Base-by-base conservation (phyloP, 371 early-diverging fungal genomes). In the Mortierella sp. region DNA sequence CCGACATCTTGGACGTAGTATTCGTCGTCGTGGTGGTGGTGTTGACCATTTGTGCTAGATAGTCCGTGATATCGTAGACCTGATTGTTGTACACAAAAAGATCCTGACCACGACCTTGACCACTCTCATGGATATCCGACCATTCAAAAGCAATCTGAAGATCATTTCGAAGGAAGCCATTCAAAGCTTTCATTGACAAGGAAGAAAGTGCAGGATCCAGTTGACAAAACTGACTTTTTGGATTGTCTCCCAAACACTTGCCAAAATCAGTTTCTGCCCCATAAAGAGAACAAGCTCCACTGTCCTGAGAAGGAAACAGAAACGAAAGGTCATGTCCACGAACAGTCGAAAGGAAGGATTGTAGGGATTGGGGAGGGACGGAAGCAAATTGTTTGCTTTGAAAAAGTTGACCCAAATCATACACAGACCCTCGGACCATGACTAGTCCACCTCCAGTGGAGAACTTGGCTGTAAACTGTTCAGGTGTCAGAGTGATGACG, bases 31-130 rank as follows among this genome's bases (percentile, higher is more conserved):
- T n/a, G n/a, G n/a, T n/a, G n/a, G 79, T 57, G 1, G 16, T 26
- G 18, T 62, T 45, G 11, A 44, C 11, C 0, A 50, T 3, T 25
- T 73, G 68, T 6, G 69, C 47, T 30, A 82, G 62, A 57, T 83
- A 83, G 21, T 77, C 66, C 14, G 68, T 70, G n/a, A 79, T 58
- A 51, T 74, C 76, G 60, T 77, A 82, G 1, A 85, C 83, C 5
- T 70, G 45, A 12, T 75, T 80, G 58, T 81, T 81, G 52, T 74
- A 83, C 18, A 81, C 77, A 45, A 85, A 67, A 1, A 81, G 26
- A 25, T 64, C 63, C 30, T 62, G 60, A 12, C 66, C 66, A 7
- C 5, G 59, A 21, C 37, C 37, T 37, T 9, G 37, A 9, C 37
- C 37, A 37, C 37, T 3, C 16, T 44, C 37, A 12, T 44, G 28